Percentiles rank a stretch among this genome's conserved stretches.
phyloP scores from a whole-genome alignment of 495 filamentous ascomycete genomes.

The Tuber microsphaerosporum region DNA sequence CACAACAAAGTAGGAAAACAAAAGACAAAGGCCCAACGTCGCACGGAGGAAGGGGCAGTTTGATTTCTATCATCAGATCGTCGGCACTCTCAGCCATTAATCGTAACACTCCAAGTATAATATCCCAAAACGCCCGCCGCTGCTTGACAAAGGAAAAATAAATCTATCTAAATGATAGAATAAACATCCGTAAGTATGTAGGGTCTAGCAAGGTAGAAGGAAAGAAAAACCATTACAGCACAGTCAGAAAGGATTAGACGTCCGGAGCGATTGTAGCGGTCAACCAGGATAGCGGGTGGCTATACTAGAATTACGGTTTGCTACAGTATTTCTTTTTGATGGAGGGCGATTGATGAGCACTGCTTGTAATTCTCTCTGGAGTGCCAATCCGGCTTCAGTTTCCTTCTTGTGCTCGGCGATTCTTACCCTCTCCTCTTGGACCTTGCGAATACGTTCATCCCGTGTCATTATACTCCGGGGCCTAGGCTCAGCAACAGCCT shows the following conservation, averaged over 20 bases:
- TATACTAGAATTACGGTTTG: constrained; percentile 27
- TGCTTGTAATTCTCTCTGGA: constrained; percentile 85
- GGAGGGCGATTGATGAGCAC: constrained; percentile 72
- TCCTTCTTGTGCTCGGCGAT: constrained; percentile 63
- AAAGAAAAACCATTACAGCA: background rate
- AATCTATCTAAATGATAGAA: background rate
- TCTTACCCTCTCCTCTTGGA: constrained; percentile 74
- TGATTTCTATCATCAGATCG: background rate
- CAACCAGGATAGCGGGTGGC: background rate
- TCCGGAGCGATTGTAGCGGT: background rate
- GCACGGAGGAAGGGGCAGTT: background rate
- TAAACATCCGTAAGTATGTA: background rate
- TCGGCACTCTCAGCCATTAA: background rate
- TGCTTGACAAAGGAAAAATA: background rate
- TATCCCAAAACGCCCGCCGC: background rate
- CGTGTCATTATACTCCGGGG: constrained; percentile 62
- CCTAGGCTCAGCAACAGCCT: constrained; percentile 72
- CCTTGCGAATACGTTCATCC: constrained; percentile 80
- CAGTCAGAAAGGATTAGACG: background rate
- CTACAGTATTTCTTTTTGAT: constrained; percentile 30
- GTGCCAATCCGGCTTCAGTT: constrained; percentile 68
- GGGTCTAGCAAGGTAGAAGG: background rate
- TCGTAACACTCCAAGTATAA: background rate
- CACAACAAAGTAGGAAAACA: background rate
- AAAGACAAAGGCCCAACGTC: background rate